A percentile compares a stretch with the other conserved stretches of the same genome.
These are phyloP conservation scores for Panus rudis DNA, from an alignment of 768 basidiomycete genomes.

Conservation along the genomic window DNA sequence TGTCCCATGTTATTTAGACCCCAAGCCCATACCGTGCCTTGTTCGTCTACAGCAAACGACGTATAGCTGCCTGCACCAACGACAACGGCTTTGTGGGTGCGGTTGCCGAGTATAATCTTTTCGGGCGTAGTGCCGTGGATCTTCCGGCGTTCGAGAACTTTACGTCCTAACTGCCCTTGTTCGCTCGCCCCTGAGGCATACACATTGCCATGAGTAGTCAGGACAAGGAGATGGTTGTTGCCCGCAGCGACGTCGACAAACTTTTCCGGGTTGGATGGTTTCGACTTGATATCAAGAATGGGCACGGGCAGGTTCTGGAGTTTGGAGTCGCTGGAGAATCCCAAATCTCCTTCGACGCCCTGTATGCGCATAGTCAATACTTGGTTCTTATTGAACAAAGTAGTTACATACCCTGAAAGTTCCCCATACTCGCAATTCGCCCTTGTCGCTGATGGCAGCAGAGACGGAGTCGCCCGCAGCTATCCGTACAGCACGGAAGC, in stretches of 20 bases:
- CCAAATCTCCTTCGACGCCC: conserved; percentile 78
- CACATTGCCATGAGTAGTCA: conserved; percentile 83
- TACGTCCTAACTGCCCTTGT: conserved; percentile 86
- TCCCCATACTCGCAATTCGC: conserved; percentile 83
- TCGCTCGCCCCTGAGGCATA: conserved; percentile 90
- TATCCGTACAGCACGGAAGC: conserved; percentile 78
- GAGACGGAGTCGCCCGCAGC: conserved; percentile 86
- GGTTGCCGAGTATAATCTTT: conserved; percentile 67
- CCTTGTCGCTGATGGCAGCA: conserved; percentile 73
- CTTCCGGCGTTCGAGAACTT: conserved; percentile 81
- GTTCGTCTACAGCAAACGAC: conserved; percentile 84
- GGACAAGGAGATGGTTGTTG: conserved; percentile 81
- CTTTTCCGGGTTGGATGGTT: conserved; percentile 60
- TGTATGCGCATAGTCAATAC: conserved; percentile 19
- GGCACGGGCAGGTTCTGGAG: conserved; percentile 65
- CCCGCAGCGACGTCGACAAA: conserved; percentile 75
- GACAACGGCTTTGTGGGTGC: conserved; percentile 55
- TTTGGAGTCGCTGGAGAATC: conserved; percentile 63
- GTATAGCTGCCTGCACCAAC: conserved; percentile 81
- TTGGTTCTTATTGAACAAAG: background rate
- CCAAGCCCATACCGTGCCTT: conserved; percentile 88
- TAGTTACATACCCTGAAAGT: conserved; percentile 69
- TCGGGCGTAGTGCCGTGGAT: conserved; percentile 87
- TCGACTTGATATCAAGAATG: conserved; percentile 49
- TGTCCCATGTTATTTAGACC: conserved; percentile 92